phyloP scores from a whole-genome alignment of 169 alveolate genomes.

The Plasmodium blacklocki region DNA sequence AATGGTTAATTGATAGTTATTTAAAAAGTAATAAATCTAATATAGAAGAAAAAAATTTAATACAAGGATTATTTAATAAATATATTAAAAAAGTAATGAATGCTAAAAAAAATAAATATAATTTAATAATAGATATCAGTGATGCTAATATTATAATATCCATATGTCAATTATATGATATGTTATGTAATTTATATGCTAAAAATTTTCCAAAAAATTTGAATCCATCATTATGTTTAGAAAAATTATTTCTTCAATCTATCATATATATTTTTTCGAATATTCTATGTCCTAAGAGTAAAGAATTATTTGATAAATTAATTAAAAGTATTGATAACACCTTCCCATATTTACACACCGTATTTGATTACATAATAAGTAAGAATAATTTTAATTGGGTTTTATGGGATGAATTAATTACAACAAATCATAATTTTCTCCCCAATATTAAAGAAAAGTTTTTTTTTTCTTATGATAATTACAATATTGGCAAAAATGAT shows the following conservation, averaged over 20 bases:
- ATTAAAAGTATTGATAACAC: conserved; percentile 65
- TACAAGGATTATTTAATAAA: conserved; percentile 74
- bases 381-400: conserved; percentile 76
- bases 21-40: conserved; percentile 28
- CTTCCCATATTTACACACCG: conserved; percentile 62
- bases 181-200: conserved; percentile 72
- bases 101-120: conserved; percentile 52
- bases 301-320: conserved; percentile 32
- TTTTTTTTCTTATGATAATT: conserved; percentile 52
- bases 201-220: conserved; percentile 69
- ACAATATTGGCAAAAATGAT: conserved; percentile 44
- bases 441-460: conserved; percentile 67
- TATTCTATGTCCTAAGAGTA: conserved; percentile 68
- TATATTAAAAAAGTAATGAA: conserved; percentile 75
- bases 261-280: conserved; percentile 65
- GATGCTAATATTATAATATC: conserved; percentile 74
- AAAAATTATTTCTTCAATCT: conserved; percentile 72
- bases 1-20: conserved; percentile 71
- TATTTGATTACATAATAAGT: conserved; percentile 71
- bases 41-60: conserved; percentile 61
- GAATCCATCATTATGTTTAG: conserved; percentile 70
- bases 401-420: conserved; percentile 75
- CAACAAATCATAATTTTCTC: conserved; percentile 65
- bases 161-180: conserved; percentile 70
- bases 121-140: conserved; percentile 69